These are phyloP conservation scores for Xerocomellus chrysenteron DNA, from an alignment of 768 basidiomycete species.

Conservation along the genomic window DNA sequence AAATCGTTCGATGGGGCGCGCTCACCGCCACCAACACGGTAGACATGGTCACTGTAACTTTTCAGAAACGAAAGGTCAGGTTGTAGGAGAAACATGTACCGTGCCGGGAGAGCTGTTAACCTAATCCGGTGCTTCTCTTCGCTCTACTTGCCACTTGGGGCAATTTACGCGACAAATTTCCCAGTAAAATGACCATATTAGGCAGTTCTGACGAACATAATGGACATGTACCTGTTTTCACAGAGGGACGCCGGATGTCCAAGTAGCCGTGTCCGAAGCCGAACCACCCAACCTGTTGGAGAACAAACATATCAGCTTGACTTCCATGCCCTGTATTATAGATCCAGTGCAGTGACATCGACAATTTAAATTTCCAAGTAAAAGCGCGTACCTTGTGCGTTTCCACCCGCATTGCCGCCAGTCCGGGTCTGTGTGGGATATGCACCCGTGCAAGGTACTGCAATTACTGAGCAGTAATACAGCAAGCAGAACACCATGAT, in stretches of 20 bases:
- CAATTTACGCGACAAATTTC: neutral
- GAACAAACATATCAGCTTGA: conserved; percentile 3
- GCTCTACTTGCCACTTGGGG: conserved; percentile 6
- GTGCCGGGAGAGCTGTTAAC: conserved; percentile 14
- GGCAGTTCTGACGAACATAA: conserved; percentile 1
- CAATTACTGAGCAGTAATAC: conserved; percentile 8
- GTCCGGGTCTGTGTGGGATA: neutral
- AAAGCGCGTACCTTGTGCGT: conserved; percentile 18
- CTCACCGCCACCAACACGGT: conserved; percentile 32
- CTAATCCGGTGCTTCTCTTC: conserved; percentile 27
- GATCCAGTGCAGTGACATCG: conserved; percentile 25
- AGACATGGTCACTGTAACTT: conserved; percentile 15
- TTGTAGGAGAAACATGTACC: conserved; percentile 6
- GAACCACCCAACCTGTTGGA: conserved; percentile 2
- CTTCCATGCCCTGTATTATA: conserved; percentile 4
- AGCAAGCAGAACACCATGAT: conserved; percentile 5
- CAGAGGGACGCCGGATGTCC: conserved; percentile 12
- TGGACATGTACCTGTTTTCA: neutral
- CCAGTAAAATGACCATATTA: neutral
- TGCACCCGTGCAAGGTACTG: conserved; percentile 6
- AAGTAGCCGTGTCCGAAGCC: conserved; percentile 23
- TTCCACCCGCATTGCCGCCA: conserved; percentile 18
- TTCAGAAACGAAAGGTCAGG: conserved; percentile 9
- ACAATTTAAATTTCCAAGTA: conserved; percentile 1
- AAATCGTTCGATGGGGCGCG: conserved; percentile 19